These are phyloP conservation scores for Camelina laxa DNA, from an alignment of 345 rosid genomes.

Conservation along the genomic window DNA sequence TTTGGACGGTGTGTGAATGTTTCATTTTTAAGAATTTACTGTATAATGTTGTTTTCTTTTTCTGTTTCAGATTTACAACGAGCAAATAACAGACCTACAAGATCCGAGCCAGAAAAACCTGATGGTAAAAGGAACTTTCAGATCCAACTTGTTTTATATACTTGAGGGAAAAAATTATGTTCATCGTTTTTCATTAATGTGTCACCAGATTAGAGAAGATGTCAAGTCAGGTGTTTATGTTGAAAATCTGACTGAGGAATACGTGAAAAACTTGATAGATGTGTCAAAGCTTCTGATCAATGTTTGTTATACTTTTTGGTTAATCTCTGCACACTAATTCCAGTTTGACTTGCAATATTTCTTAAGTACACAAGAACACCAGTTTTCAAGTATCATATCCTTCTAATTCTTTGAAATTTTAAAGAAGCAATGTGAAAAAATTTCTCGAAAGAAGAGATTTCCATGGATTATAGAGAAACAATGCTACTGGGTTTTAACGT, in stretches of 20 bases:
- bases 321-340: background rate
- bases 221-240: conserved; percentile 1
- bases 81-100: background rate
- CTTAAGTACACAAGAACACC: background rate
- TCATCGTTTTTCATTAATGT: background rate
- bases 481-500: background rate
- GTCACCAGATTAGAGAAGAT: background rate
- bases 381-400: background rate
- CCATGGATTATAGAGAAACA: background rate
- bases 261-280: background rate
- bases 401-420: too few species aligned
- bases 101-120: background rate
- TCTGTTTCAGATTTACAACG: background rate
- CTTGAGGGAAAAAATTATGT: background rate
- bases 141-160: background rate
- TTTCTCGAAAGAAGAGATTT: background rate
- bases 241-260: background rate
- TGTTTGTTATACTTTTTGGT: background rate
- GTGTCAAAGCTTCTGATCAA: background rate
- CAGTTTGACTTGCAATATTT: background rate
- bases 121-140: background rate
- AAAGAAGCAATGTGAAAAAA: background rate
- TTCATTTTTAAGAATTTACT: background rate
- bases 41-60: too few species aligned
- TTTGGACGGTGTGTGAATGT: background rate